Evolutionary conservation across 2,329 filamentous ascomycete species (phyloP).

Genomic region (Fusarium sp.): DNA sequence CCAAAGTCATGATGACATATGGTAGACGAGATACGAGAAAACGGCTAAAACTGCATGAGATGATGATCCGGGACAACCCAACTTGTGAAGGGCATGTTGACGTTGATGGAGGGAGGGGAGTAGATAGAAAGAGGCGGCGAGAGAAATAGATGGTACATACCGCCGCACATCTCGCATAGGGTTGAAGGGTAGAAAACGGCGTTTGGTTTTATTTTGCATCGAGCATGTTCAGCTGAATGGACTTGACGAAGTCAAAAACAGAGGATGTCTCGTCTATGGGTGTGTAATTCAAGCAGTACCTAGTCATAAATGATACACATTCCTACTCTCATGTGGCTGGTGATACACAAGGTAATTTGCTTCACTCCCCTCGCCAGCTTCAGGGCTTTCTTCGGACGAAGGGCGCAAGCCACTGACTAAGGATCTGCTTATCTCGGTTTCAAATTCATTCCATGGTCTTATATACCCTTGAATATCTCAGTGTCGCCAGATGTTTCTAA

Average conservation of each 20-base stretch:
- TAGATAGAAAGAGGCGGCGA: conserved; percentile 32
- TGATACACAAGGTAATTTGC: neutral
- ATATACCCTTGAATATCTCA: neutral
- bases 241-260: neutral
- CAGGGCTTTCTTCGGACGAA: neutral
- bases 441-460: neutral
- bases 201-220: conserved; percentile 28
- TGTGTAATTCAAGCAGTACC: conserved; percentile 9
- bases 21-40: conserved; percentile 27
- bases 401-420: neutral
- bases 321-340: neutral
- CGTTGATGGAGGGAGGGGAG: conserved; percentile 14
- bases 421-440: neutral
- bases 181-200: conserved; percentile 21
- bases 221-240: conserved; percentile 22
- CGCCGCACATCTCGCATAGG: conserved; percentile 2
- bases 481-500: neutral
- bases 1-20: conserved; percentile 9
- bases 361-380: neutral
- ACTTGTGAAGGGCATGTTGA: conserved; percentile 24
- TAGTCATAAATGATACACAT: conserved; percentile 15
- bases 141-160: conserved; percentile 30
- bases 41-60: conserved; percentile 26
- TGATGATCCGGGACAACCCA: conserved; percentile 7
- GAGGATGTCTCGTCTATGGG: conserved; percentile 5